Conservation (phyloP, 106 monocot species). For the Gastrodia elata region DNA sequence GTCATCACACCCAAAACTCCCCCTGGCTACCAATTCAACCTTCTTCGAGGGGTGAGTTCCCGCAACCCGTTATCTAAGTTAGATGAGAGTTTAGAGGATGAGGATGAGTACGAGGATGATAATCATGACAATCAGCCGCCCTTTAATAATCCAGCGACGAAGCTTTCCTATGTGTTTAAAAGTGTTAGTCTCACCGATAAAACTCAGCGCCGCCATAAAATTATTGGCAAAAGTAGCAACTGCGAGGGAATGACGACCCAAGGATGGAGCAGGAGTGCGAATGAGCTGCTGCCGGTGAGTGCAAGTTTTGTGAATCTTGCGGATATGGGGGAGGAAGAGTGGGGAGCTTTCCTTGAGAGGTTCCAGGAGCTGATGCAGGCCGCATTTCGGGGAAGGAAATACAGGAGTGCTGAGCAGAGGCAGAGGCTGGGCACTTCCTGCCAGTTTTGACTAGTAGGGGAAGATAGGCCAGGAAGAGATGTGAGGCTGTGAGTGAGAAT, state of each 20-base stretch:
- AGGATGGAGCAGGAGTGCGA: slow-evolving; percentile 35
- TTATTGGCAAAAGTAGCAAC: slow-evolving; percentile 5
- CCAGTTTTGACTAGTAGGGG: slow-evolving; percentile 48
- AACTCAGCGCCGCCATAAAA: slow-evolving; percentile 8
- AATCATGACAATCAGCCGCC: slow-evolving; percentile 1
- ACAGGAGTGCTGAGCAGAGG: slow-evolving; percentile 17
- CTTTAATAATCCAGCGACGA: slow-evolving; percentile 17
- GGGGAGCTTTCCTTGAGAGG: slow-evolving; percentile 68
- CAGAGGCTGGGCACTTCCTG: slow-evolving; percentile 63
- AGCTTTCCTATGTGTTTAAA: slow-evolving; percentile 47
- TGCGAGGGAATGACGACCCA: slow-evolving; percentile 5
- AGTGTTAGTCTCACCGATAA: slow-evolving; percentile 32
- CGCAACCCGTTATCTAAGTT: slow-evolving; percentile 60
- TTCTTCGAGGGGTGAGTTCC: slow-evolving; percentile 10
- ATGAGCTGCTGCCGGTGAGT: slow-evolving; percentile 53
- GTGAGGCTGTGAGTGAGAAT: too few relatives aligned
- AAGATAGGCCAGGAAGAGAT: slow-evolving; percentile 6
- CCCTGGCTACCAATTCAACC: slow-evolving; percentile 20
- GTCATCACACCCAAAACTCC: slow-evolving; percentile 15
- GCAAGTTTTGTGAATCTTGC: slow-evolving; percentile 60
- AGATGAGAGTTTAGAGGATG: slow-evolving; percentile 58
- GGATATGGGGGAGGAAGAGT: slow-evolving; percentile 75
- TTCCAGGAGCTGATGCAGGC: slow-evolving; percentile 49
- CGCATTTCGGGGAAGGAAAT: slow-evolving; percentile 33
- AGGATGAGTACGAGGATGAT: slow-evolving; percentile 31